Conservation (phyloP, 257 asterid species). For the Fraxinus quadrangulata region DNA sequence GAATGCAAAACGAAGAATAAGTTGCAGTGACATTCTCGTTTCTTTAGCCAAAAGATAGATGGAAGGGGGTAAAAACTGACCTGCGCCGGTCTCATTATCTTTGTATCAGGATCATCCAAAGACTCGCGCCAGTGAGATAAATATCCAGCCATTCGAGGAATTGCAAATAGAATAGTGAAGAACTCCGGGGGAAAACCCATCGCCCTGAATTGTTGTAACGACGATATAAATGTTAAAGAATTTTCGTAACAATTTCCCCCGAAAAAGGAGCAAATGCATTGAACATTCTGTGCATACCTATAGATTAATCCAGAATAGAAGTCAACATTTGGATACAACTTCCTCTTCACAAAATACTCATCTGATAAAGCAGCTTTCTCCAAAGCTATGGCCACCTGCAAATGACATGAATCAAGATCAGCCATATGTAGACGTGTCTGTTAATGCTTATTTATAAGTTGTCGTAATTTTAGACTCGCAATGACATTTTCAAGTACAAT, state of each 20-base stretch:
- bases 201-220: constrained; percentile 56
- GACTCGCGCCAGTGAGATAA: constrained; percentile 98
- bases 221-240: not conserved
- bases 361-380: constrained; percentile 95
- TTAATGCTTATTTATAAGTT: not conserved
- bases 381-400: constrained; percentile 94
- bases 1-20: constrained; percentile 8
- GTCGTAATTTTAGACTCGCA: not conserved
- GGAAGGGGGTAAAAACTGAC: constrained; percentile 34
- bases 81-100: constrained; percentile 99
- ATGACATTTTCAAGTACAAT: not conserved
- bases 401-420: not conserved
- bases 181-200: constrained; percentile 97
- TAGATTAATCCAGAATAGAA: constrained; percentile 96
- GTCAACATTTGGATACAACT: constrained; percentile 94
- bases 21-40: not conserved
- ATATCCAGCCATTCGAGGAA: constrained; percentile 99
- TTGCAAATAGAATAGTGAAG: constrained; percentile 89
- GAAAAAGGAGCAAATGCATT: not conserved
- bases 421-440: not conserved
- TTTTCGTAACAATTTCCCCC: not conserved
- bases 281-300: constrained; percentile 44
- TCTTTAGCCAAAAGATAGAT: not conserved
- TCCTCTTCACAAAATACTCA: constrained; percentile 92
- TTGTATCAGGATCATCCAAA: constrained; percentile 86